phyloP scores from a whole-genome alignment of 805 yeast genomes.

The Metschnikowia cerradonensis region DNA sequence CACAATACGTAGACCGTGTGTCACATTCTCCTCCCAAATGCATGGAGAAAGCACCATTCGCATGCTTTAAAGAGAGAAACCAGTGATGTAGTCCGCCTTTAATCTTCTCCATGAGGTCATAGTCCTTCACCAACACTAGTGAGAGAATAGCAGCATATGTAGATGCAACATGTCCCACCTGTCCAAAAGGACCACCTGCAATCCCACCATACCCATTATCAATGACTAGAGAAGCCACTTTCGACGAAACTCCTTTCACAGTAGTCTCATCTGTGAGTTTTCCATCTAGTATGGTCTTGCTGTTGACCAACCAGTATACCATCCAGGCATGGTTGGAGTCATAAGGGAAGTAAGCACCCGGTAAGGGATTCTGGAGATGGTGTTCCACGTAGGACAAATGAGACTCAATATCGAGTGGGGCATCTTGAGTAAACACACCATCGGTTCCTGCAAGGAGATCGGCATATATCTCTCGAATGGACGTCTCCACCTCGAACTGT shows the following conservation, averaged over 20 bases:
- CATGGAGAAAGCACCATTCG: constrained; percentile 76
- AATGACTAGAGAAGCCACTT: constrained; percentile 24
- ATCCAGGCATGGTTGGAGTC: constrained; percentile 96
- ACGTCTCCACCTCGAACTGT: constrained; percentile 32
- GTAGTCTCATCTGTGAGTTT: constrained; percentile 4
- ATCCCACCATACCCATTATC: constrained; percentile 51
- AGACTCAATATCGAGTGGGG: constrained; percentile 14
- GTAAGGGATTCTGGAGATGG: constrained; percentile 44
- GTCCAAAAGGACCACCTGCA: constrained; percentile 78
- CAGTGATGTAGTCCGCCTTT: constrained; percentile 51
- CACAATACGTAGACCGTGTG: constrained; percentile 83
- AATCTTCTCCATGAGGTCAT: constrained; percentile 23
- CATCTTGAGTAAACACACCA: constrained; percentile 8
- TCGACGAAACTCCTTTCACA: constrained; percentile 16
- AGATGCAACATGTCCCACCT: constrained; percentile 79
- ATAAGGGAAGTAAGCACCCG: constrained; percentile 47
- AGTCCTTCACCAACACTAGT: constrained; percentile 49
- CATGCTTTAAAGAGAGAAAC: constrained; percentile 59
- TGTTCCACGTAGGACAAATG: constrained; percentile 45
- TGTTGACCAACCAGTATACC: constrained; percentile 75
- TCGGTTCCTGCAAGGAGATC: constrained; percentile 14
- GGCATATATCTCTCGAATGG: constrained; percentile 29
- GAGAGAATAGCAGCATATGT: constrained; percentile 74
- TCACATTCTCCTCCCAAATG: constrained; percentile 80
- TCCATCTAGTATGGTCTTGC: constrained; percentile 19